Evolutionary conservation across 1,284 basidiomycete genomes (phyloP), one percentile per base, ranked within the genome.

Genomic region (Cutaneotrichosporon mucoides): DNA sequence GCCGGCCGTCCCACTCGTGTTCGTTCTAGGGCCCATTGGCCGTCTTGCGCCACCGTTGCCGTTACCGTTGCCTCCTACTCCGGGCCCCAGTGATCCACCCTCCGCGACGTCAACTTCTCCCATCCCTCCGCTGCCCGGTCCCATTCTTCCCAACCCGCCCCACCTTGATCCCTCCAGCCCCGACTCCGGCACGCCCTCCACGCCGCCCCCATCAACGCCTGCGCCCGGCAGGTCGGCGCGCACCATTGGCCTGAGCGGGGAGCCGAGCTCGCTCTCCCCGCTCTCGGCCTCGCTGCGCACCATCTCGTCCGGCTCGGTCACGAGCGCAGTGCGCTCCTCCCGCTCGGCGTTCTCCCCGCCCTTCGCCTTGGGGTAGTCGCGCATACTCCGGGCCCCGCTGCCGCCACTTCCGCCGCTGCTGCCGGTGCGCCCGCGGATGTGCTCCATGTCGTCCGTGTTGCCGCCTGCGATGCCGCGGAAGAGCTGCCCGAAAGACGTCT

Each of bases 291-390:
- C 51, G 16, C 11, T 33, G 2, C 24, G 11, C 3, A 8, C 38
- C 38, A 36, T 36, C 16, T 53, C 52, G 3, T 42, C 42, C 3
- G 24, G 33, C 41, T 53, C 47, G 56, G 40, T 53, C 7, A 73
- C 72, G 37, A 74, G 55, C 2, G 62, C 71, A 12, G 52, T 53
- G 6, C 73, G 63, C 58, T 75, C 72, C 56, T 70, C 68, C 15
- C 60, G 60, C 47, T 75, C 73, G n/a, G 55, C 38, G 2, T 54
- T 67, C 16, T 41, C 47, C 12, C 68, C 68, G 24, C 55, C 44
- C 11, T 51, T 40, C 24, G 69, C 34, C 56, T 72, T 69, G n/a
- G 73, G 73, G 55, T 73, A 73, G 58, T 75, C 72, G 44, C 61
- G 61, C 37, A 61, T 64, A 1, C 68, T 68, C 4, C 71, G 57